Evolutionary conservation across 129 eudicot species (phyloP).

Genomic region (Gnaphalium uliginosum): DNA sequence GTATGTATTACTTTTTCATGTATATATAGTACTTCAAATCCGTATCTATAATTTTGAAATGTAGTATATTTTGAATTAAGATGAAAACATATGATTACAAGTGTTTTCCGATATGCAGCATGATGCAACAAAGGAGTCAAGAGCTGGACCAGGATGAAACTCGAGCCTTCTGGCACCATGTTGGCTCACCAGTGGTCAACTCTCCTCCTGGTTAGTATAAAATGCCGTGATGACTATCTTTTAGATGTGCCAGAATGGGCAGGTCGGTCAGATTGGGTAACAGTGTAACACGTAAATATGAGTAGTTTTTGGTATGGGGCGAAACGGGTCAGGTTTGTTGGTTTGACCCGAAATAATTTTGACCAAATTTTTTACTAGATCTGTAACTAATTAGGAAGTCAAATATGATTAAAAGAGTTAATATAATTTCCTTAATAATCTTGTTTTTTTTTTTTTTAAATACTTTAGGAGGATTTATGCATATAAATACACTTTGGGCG

Average conservation of each 20-base stretch:
- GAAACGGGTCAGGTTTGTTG: not conserved
- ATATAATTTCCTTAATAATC: not conserved
- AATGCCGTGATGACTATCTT: not conserved
- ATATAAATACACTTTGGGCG: not conserved
- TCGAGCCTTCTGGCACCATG: conserved; percentile 61
- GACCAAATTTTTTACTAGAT: not conserved
- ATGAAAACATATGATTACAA: conserved; percentile 30
- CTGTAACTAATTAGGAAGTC: not conserved
- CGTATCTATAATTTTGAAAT: no score
- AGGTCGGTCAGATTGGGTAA: not conserved
- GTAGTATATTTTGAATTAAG: not conserved
- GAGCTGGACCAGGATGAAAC: conserved; percentile 78
- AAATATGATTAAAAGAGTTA: conserved; percentile 2
- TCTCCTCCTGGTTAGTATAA: conserved; percentile 74
- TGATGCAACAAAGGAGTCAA: conserved; percentile 76
- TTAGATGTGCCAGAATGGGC: not conserved
- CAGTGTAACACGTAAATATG: not conserved
- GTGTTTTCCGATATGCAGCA: conserved; percentile 44
- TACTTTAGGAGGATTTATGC: not conserved
- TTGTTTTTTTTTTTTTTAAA: no score
- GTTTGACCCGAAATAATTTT: not conserved
- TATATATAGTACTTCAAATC: no score
- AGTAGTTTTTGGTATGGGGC: not conserved
- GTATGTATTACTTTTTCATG: conserved; percentile 36
- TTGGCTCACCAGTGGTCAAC: conserved; percentile 76